A percentile compares a stretch with the other conserved stretches of the same genome.
phyloP scores from a whole-genome alignment of 2,329 filamentous ascomycete genomes.

The Aspergillus pseudoglaucus region DNA sequence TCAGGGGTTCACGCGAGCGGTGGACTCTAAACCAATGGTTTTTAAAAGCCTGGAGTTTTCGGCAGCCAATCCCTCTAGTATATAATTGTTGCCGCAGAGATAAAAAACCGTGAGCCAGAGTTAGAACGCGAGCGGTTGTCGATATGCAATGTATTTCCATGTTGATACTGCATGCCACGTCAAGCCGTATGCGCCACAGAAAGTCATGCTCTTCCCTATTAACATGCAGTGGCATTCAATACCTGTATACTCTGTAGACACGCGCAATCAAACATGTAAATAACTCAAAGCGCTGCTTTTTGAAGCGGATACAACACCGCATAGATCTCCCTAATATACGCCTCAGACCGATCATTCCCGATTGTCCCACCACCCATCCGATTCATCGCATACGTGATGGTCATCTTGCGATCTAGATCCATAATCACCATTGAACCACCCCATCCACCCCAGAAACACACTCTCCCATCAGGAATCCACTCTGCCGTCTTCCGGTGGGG shows the following conservation, averaged over 20 bases:
- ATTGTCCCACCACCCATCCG: constrained; percentile 31
- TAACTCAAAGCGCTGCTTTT: neutral
- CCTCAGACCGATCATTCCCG: constrained; percentile 22
- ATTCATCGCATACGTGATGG: constrained; percentile 44
- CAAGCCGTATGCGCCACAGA: too few species aligned
- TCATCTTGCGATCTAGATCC: constrained; percentile 38
- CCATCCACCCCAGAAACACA: constrained; percentile 42
- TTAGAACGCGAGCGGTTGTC: too few species aligned
- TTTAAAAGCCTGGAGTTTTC: too few species aligned
- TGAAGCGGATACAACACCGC: constrained; percentile 4
- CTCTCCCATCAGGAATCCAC: constrained; percentile 26
- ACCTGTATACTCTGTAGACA: neutral
- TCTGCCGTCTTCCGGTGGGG: constrained; percentile 18
- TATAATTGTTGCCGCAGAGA: too few species aligned
- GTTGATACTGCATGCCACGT: neutral
- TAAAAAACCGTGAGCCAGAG: too few species aligned
- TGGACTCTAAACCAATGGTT: too few species aligned
- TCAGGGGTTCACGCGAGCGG: too few species aligned
- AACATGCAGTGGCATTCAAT: neutral
- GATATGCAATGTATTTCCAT: neutral
- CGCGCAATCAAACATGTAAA: neutral
- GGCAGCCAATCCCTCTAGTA: too few species aligned
- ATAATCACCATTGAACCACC: constrained; percentile 41
- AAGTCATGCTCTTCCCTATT: neutral
- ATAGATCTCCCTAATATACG: constrained; percentile 30